A percentile compares a stretch with the other conserved stretches of the same genome.
These are phyloP conservation scores for Astraeus odoratus DNA, from an alignment of 768 basidiomycete species.

Conservation along the genomic window DNA sequence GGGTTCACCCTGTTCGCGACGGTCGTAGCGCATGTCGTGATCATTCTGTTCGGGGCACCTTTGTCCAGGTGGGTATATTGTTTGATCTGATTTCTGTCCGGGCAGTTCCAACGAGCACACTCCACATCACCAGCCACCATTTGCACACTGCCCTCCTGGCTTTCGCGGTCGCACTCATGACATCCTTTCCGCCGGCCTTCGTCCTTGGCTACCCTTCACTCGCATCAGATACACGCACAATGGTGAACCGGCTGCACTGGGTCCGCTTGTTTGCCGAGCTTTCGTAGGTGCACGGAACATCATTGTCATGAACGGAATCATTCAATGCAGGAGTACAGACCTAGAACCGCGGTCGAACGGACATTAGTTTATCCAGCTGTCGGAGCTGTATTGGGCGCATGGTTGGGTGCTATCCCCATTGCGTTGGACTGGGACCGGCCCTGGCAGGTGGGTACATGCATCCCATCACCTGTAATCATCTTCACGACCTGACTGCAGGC, in stretches of 20 bases:
- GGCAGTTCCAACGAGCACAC: background rate
- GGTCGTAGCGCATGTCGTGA: slow-evolving; percentile 37
- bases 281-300: slow-evolving; percentile 46
- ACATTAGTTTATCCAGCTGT: slow-evolving; percentile 73
- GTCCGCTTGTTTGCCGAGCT: slow-evolving; percentile 75
- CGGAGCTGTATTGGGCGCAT: slow-evolving; percentile 67
- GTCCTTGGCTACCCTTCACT: slow-evolving; percentile 57
- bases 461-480: slow-evolving; percentile 1
- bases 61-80: slow-evolving; percentile 40
- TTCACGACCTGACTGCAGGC: slow-evolving; percentile 39
- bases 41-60: slow-evolving; percentile 75
- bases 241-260: slow-evolving; percentile 61
- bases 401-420: slow-evolving; percentile 78
- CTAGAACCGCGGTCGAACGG: slow-evolving; percentile 64
- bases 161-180: slow-evolving; percentile 59
- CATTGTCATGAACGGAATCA: background rate
- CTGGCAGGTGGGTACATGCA: slow-evolving; percentile 71
- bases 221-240: slow-evolving; percentile 33
- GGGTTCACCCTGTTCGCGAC: slow-evolving; percentile 46
- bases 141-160: slow-evolving; percentile 63
- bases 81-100: background rate
- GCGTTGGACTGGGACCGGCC: slow-evolving; percentile 96
- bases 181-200: slow-evolving; percentile 62
- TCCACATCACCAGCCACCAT: slow-evolving; percentile 44
- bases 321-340: slow-evolving; percentile 26